These are phyloP conservation scores for Solanum chmielewskii DNA, from an alignment of 257 asterid species.

Conservation along the genomic window DNA sequence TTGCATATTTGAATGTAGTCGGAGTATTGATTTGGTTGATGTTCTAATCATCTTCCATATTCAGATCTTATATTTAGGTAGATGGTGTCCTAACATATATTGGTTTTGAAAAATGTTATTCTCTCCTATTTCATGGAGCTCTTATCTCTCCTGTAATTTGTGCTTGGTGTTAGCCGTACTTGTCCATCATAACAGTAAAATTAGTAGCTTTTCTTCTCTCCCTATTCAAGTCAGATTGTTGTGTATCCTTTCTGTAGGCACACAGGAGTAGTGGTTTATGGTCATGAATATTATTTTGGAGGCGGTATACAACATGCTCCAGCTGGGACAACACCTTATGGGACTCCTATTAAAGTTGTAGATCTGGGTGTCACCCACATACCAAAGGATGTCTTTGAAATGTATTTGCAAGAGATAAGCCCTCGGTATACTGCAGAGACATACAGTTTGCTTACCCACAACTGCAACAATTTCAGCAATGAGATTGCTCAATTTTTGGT, in stretches of 20 bases:
- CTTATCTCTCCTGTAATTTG: not conserved
- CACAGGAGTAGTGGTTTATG: slow-evolving; percentile 87
- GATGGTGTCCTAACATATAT: not conserved
- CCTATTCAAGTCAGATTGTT: not conserved
- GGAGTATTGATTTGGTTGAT: not conserved
- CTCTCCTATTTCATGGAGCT: not conserved
- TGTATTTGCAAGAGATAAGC: slow-evolving; percentile 66
- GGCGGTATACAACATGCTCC: slow-evolving; percentile 22
- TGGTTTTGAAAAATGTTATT: not conserved
- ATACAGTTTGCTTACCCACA: slow-evolving; percentile 69
- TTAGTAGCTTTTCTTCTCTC: not conserved
- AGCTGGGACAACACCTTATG: slow-evolving; percentile 77
- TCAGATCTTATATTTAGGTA: not conserved
- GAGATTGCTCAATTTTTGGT: slow-evolving; percentile 28
- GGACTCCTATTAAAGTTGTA: slow-evolving; percentile 63
- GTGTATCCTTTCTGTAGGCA: slow-evolving; percentile 46
- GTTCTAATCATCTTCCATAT: not conserved
- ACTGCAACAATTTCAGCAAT: slow-evolving; percentile 90
- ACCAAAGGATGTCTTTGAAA: slow-evolving; percentile 79
- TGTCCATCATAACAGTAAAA: not conserved
- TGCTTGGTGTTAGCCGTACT: not conserved
- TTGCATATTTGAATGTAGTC: not conserved
- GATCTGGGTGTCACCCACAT: slow-evolving; percentile 87
- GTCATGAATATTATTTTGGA: slow-evolving; percentile 23
- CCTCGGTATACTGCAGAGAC: slow-evolving; percentile 85